Evolutionary conservation across 139 green algal species (phyloP).

Genomic region (Picochlorum sp.): DNA sequence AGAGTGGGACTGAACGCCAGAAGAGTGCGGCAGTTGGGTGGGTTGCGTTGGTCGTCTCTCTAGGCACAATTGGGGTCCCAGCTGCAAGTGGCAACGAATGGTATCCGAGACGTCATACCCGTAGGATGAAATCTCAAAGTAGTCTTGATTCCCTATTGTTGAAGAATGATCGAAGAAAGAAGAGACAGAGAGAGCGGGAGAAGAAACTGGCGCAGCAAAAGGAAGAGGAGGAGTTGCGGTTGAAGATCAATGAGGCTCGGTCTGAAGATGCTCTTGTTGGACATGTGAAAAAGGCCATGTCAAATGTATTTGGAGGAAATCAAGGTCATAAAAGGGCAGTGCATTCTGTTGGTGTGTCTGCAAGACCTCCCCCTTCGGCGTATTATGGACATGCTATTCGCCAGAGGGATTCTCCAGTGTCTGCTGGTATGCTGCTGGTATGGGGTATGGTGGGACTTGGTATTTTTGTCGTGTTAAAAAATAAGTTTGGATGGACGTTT

Average conservation of each 20-base stretch:
- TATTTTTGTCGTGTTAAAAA: background rate
- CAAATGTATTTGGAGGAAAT: background rate
- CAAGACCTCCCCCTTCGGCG: background rate
- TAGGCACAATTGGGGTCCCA: too few relatives aligned
- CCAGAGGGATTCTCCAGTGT: background rate
- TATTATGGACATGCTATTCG: slow-evolving; percentile 2
- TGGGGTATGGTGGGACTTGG: background rate
- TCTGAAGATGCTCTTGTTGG: too few relatives aligned
- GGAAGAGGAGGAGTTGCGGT: background rate
- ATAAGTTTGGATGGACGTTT: slow-evolving; percentile 2
- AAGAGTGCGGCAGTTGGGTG: too few relatives aligned
- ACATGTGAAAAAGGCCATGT: too few relatives aligned
- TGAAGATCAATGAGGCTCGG: too few relatives aligned
- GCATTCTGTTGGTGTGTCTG: background rate
- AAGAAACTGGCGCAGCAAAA: background rate
- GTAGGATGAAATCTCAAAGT: too few relatives aligned
- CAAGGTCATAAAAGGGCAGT: background rate
- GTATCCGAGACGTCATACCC: too few relatives aligned
- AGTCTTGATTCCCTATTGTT: background rate
- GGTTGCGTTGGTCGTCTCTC: too few relatives aligned
- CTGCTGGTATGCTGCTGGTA: background rate
- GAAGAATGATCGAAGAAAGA: background rate
- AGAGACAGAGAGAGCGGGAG: background rate
- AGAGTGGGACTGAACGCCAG: too few relatives aligned
- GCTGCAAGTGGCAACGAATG: too few relatives aligned